phyloP scores from a whole-genome alignment of 2,329 filamentous ascomycete species.

The Penicillium sp. region DNA sequence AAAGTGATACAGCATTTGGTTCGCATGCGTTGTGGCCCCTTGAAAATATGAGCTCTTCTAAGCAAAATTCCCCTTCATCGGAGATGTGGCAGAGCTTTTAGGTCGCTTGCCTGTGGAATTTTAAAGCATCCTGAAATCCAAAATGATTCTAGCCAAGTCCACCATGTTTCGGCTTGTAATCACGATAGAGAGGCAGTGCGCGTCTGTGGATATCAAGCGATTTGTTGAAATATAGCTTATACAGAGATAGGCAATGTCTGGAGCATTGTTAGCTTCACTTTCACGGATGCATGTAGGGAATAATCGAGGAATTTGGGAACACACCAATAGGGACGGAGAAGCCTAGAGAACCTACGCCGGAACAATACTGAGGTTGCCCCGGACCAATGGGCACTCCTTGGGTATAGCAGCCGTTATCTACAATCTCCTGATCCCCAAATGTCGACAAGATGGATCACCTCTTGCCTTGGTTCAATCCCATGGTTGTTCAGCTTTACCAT shows the following conservation, averaged over 20 bases:
- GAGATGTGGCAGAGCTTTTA: neutral
- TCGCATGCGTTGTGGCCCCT: neutral
- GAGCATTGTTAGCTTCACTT: neutral
- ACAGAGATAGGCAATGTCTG: neutral
- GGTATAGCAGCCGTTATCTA: neutral
- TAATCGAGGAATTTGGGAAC: neutral
- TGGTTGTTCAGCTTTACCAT: neutral
- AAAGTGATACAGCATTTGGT: neutral
- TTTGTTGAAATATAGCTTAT: neutral
- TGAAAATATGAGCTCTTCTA: neutral
- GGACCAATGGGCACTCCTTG: neutral
- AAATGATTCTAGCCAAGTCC: neutral
- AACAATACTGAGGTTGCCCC: neutral
- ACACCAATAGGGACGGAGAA: neutral
- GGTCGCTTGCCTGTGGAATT: neutral
- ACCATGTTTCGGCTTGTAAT: neutral
- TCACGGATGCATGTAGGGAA: neutral
- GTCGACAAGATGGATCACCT: neutral
- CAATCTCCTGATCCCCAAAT: neutral
- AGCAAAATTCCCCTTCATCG: neutral
- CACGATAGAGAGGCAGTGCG: neutral
- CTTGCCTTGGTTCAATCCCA: neutral
- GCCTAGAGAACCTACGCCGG: neutral
- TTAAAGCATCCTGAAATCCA: neutral
- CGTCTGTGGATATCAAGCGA: neutral